Conservation (phyloP, 2,329 filamentous ascomycete species). For the Hypomyces rosellus region DNA sequence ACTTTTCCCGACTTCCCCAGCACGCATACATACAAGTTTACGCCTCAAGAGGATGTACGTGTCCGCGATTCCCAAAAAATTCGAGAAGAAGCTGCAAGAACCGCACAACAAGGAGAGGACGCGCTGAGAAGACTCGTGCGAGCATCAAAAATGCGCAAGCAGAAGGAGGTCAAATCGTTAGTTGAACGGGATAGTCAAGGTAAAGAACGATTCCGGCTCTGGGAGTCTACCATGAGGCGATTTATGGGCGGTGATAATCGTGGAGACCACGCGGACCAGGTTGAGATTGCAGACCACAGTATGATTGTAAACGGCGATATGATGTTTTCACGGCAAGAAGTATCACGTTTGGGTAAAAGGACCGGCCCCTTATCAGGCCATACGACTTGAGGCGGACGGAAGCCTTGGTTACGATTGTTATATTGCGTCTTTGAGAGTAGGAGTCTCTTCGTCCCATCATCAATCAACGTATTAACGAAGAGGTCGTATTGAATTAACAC, state of each 20-base stretch:
- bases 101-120: constrained; percentile 56
- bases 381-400: background rate
- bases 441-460: too few species aligned
- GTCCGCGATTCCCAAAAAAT: constrained; percentile 50
- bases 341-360: constrained; percentile 39
- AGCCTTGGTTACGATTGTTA: too few species aligned
- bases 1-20: constrained; percentile 58
- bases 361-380: background rate
- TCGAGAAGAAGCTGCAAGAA: constrained; percentile 52
- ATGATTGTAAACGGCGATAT: constrained; percentile 58
- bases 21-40: constrained; percentile 58
- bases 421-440: too few species aligned
- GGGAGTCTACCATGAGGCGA: constrained; percentile 56
- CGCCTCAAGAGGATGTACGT: constrained; percentile 43
- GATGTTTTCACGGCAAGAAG: constrained; percentile 46
- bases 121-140: constrained; percentile 54
- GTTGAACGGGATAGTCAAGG: constrained; percentile 47
- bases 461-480: too few species aligned
- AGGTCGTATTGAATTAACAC: too few species aligned
- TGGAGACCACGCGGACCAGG: constrained; percentile 29
- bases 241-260: constrained; percentile 35
- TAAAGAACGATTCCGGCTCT: constrained; percentile 51
- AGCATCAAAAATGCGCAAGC: constrained; percentile 57
- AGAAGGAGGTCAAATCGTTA: constrained; percentile 55
- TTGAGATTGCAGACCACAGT: constrained; percentile 55